Base-by-base conservation (phyloP, 2,329 filamentous ascomycete genomes). In the Colletotrichum incanum region DNA sequence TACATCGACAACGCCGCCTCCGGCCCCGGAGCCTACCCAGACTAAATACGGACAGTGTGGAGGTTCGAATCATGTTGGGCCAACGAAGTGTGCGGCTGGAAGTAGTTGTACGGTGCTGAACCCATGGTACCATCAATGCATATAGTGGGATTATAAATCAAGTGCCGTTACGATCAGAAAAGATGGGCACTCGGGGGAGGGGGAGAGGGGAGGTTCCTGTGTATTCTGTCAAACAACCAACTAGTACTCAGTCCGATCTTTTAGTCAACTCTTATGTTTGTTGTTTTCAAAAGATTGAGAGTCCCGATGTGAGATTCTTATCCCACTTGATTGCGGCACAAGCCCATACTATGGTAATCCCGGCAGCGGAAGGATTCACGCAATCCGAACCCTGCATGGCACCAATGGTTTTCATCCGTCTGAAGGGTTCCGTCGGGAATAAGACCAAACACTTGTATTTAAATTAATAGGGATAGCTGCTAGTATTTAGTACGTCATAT, bases 21-120 rank as follows among this genome's bases (percentile, higher is more conserved):
- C 71, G 2, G 34, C 56, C 1, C 56, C 61, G 8, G 66, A 73
- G 23, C 62, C 61, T 41, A 73, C 71, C 28, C 71, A 73, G 58
- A 73, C 68, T 3, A 66, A 62, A 31, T 74, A 72, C n/a, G 68
- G 65, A 1, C 72, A 74, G 12, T 72, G 72, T 26, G 72, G 72
- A n/a, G 72, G 69, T 4, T 69, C 59, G 41, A 60, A 58, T 2
- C 65, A 69, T 16, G 20, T n/a, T 5, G 72, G 72, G 9, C 54
- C 69, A n/a, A 74, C 72, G 1, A 64, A 49, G 41, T 74, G 69
- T 49, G 69, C 55, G 41, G 50, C 68, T 8, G 72, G 72, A 2
- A 65, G 60, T 37, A 72, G 52, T 1, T 74, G 72, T 23, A 68
- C 64, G 20, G 58, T 65, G 3, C 54, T 74, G 3, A 62, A 71